These are phyloP conservation scores for Jacaranda mimosifolia DNA, from an alignment of 257 asterid genomes.

Conservation along the genomic window DNA sequence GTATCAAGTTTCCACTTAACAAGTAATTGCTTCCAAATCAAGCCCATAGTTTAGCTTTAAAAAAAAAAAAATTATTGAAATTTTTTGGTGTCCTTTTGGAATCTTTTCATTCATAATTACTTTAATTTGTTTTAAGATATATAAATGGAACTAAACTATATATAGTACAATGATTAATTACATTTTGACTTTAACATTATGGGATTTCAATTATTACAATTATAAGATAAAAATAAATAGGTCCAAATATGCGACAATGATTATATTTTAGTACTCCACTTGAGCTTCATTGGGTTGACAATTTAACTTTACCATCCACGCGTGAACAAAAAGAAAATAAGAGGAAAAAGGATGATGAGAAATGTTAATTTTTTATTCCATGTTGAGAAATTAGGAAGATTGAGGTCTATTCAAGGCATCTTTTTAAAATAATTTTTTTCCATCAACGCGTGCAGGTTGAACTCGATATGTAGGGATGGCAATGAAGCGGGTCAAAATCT, in stretches of 20 bases:
- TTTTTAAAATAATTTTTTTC: too few relatives aligned
- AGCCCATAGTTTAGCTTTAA: background rate
- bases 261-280: background rate
- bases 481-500: too few relatives aligned
- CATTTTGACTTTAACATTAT: background rate
- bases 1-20: conserved; percentile 28
- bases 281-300: background rate
- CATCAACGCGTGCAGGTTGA: too few relatives aligned
- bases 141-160: background rate
- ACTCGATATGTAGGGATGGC: too few relatives aligned
- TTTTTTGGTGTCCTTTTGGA: background rate
- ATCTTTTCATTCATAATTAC: background rate
- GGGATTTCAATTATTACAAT: background rate
- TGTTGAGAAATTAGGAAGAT: too few relatives aligned
- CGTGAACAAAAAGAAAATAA: background rate
- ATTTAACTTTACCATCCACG: background rate
- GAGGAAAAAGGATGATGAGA: background rate
- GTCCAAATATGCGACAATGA: background rate
- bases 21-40: background rate
- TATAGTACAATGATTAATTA: background rate
- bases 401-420: too few relatives aligned
- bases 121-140: background rate
- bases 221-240: background rate
- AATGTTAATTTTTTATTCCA: background rate
- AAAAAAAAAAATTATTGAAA: background rate